Evolutionary conservation across 345 rosid genomes (phyloP), one percentile per base, ranked within the genome.

Genomic region (Eucalyptus globulus): DNA sequence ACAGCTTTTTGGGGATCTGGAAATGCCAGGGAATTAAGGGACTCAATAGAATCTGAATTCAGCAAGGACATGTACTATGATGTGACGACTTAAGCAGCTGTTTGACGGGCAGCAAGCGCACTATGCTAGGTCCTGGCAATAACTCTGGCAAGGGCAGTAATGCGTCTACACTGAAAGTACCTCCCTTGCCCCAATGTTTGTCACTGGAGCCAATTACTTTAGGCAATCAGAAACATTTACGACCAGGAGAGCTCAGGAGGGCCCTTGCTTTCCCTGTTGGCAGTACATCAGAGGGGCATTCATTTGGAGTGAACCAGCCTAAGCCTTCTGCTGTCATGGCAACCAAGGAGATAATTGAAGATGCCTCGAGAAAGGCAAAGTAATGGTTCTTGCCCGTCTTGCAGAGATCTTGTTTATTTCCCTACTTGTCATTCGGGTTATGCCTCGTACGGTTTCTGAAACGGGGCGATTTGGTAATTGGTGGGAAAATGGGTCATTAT

Each of bases 291-390:
- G 97, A 96, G 89, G 99, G 96, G 8, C 93, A 93, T 93, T 93
- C 96, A 49, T 93, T 95, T 89, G 97, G 94, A 88, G 94, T 89
- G 92, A 89, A 94, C 19, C 95, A 93, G 89, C 90, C 93, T 19
- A 97, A 93, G 92, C 94, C 93, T 88, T 56, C 95, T 67, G 94
- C 97, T 87, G 95, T 97, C 11, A 94, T 93, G 62, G 96, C 97
- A 31, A 92, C 94, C 7, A 98, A 96, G 91, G 98, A 98, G 93
- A 95, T 98, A 34, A 98, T 98, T 90, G 93, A 93, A 91, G 98
- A 95, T 94, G 88, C 97, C 87, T 91, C 95, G 47, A 93, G 93
- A 91, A 96, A 93, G 90, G 99, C 99, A 91, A 93, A 94, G 99
- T 98, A 94, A 88, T 26, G 47, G 87, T 47, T 53, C 60, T 10